Percentiles rank a stretch among this genome's conserved stretches.
These are phyloP conservation scores for Penicillium coffeae DNA, from an alignment of 495 filamentous ascomycete species.

Conservation along the genomic window DNA sequence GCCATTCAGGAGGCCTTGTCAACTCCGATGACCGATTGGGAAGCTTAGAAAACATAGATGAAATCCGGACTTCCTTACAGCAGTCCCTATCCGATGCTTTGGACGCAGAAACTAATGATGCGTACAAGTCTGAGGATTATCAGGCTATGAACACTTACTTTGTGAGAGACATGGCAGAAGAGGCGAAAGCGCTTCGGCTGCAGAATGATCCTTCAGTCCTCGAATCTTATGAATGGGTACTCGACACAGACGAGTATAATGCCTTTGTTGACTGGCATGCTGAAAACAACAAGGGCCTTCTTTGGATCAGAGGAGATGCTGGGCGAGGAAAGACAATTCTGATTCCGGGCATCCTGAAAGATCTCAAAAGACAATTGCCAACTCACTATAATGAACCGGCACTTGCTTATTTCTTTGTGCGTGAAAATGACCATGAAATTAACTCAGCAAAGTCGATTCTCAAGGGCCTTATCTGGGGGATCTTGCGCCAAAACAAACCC, in stretches of 20 bases:
- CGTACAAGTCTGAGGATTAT: too few relatives aligned
- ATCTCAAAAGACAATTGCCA: not conserved
- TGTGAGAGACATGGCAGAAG: not conserved
- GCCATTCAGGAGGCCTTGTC: not conserved
- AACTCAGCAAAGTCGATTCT: not conserved
- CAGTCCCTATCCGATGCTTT: too few relatives aligned
- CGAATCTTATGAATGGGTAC: not conserved
- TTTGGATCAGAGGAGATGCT: not conserved
- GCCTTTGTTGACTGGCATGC: not conserved
- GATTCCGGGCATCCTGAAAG: not conserved
- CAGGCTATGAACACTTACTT: not conserved
- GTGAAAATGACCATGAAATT: not conserved
- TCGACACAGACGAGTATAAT: not conserved
- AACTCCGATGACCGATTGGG: not conserved
- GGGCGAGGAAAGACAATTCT: not conserved
- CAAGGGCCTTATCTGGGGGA: not conserved
- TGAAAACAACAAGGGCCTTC: not conserved
- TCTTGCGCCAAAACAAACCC: not conserved
- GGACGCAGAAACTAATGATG: too few relatives aligned
- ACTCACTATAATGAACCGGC: not conserved
- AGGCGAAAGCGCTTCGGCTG: not conserved
- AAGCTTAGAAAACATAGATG: not conserved
- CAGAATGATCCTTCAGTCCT: not conserved
- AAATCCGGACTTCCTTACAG: not conserved
- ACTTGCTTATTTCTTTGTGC: not conserved